Conservation (phyloP, 1,284 basidiomycete species). For the Apiotrichum sp. region DNA sequence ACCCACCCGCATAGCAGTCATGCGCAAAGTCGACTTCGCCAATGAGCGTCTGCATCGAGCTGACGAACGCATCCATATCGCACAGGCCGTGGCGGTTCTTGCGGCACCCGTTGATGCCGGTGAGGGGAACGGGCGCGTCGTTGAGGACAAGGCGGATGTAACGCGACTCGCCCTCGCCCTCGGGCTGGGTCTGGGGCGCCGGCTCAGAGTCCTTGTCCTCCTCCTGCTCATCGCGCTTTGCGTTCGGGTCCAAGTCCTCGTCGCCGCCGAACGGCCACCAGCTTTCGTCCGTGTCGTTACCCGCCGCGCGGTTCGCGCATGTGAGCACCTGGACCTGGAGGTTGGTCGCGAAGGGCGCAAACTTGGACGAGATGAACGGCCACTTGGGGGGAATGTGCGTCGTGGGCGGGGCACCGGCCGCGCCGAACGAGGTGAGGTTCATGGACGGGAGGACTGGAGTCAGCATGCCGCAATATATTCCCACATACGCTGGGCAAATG, state of each 20-base stretch:
- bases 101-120: slow-evolving; percentile 55
- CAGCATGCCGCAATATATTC: not conserved
- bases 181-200: not conserved
- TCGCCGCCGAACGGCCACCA: not conserved
- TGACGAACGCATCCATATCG: slow-evolving; percentile 53
- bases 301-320: slow-evolving; percentile 31
- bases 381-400: slow-evolving; percentile 61
- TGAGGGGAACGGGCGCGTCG: slow-evolving; percentile 60
- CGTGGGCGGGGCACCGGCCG: slow-evolving; percentile 61
- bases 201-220: slow-evolving; percentile 1
- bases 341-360: slow-evolving; percentile 54
- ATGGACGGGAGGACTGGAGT: slow-evolving; percentile 54
- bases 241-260: not conserved
- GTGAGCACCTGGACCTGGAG: slow-evolving; percentile 60
- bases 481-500: slow-evolving; percentile 39
- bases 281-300: not conserved
- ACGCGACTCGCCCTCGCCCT: slow-evolving; percentile 4
- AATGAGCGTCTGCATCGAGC: slow-evolving; percentile 51
- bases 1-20: slow-evolving; percentile 24
- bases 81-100: slow-evolving; percentile 57
- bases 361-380: slow-evolving; percentile 44
- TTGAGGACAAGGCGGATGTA: slow-evolving; percentile 53
- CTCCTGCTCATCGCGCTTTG: not conserved
- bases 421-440: slow-evolving; percentile 64
- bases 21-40: slow-evolving; percentile 46